Conservation (phyloP, 2,329 filamentous ascomycete species). For the Phialophora expanda region DNA sequence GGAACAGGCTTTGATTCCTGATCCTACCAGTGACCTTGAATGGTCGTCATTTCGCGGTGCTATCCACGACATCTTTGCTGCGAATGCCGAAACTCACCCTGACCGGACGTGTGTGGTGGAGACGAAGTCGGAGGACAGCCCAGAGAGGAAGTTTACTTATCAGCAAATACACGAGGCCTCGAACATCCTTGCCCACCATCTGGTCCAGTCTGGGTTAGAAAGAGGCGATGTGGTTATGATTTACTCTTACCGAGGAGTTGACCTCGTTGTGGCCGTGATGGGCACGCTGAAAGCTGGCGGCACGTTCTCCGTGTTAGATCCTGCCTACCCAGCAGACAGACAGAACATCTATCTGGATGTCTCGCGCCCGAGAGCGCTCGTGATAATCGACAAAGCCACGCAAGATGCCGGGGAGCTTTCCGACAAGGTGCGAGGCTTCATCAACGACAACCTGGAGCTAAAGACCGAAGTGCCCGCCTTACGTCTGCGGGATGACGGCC, state of each 20-base stretch:
- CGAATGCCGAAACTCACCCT: constrained; percentile 67
- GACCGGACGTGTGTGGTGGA: constrained; percentile 72
- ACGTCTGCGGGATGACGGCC: constrained; percentile 72
- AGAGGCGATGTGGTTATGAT: constrained; percentile 92
- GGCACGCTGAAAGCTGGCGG: constrained; percentile 67
- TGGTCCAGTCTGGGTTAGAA: constrained; percentile 73
- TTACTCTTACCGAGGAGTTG: constrained; percentile 81
- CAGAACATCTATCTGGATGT: constrained; percentile 86
- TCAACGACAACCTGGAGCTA: constrained; percentile 73
- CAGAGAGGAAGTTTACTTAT: constrained; percentile 77
- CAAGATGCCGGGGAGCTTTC: constrained; percentile 69
- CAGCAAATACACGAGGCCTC: constrained; percentile 83
- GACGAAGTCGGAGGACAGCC: constrained; percentile 58
- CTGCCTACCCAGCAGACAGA: constrained; percentile 77
- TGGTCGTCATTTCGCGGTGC: constrained; percentile 54
- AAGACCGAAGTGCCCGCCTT: constrained; percentile 77
- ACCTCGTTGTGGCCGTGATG: constrained; percentile 79
- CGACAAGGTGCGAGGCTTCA: constrained; percentile 67
- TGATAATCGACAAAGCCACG: constrained; percentile 74
- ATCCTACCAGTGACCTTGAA: constrained; percentile 52
- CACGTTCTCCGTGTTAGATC: constrained; percentile 71
- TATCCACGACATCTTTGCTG: constrained; percentile 52
- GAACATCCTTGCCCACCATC: constrained; percentile 78
- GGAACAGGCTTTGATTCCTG: constrained; percentile 43
- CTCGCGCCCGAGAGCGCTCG: constrained; percentile 72